phyloP scores from a whole-genome alignment of 495 filamentous ascomycete genomes.

The Aspergillus coremiiformis region DNA sequence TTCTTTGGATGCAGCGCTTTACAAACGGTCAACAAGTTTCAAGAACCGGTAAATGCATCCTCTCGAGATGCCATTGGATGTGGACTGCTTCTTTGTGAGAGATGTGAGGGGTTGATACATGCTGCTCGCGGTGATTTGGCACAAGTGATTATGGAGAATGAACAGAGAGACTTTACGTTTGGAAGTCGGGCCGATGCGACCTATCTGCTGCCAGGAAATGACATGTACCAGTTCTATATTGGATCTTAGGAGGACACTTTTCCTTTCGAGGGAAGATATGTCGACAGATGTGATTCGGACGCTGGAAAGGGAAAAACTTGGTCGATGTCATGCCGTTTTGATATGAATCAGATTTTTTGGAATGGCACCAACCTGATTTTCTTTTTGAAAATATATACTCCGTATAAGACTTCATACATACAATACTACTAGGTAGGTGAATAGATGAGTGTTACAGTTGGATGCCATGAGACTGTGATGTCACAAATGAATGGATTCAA shows the following conservation, averaged over 20 bases:
- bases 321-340: too few species aligned
- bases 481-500: too few species aligned
- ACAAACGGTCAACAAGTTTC: constrained; percentile 10
- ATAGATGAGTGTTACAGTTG: too few species aligned
- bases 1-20: constrained; percentile 24
- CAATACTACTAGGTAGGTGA: too few species aligned
- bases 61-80: constrained; percentile 24
- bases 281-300: background rate
- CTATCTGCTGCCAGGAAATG: constrained; percentile 19
- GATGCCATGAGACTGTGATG: too few species aligned
- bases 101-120: constrained; percentile 23
- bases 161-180: constrained; percentile 13
- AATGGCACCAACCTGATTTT: too few species aligned
- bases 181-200: constrained; percentile 33
- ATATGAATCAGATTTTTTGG: too few species aligned
- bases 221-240: constrained; percentile 1
- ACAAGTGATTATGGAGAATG: constrained; percentile 17
- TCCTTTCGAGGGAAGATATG: background rate
- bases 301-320: background rate
- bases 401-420: too few species aligned
- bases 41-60: constrained; percentile 5
- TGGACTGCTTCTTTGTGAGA: constrained; percentile 33
- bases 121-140: constrained; percentile 22
- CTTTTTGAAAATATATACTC: too few species aligned
- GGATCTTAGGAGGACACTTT: background rate